Percentiles rank a stretch among this genome's conserved stretches.
These are phyloP conservation scores for Boletus sp. DNA, from an alignment of 768 basidiomycete genomes.

Conservation along the genomic window DNA sequence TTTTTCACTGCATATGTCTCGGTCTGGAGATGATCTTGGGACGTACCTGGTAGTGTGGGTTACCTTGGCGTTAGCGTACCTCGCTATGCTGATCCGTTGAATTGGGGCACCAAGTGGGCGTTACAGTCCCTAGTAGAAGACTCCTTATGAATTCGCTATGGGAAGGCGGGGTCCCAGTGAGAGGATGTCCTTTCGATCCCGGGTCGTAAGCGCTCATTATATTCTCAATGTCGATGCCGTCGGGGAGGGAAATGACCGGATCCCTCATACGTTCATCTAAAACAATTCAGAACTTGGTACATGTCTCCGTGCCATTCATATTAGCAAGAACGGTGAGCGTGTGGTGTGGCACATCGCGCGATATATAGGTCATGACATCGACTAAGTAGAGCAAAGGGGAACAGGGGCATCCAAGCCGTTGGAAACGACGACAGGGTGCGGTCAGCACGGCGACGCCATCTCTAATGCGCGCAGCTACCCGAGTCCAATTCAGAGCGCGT, in stretches of 20 bases:
- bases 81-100: background rate
- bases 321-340: background rate
- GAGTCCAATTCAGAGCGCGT: background rate
- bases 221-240: background rate
- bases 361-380: background rate
- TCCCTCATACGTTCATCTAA: background rate
- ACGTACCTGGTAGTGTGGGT: background rate
- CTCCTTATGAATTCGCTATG: background rate
- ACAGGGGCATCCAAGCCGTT: background rate
- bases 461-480: background rate
- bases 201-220: background rate
- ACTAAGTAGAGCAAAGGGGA: background rate
- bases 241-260: background rate
- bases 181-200: background rate
- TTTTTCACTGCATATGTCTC: background rate
- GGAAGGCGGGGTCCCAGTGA: background rate
- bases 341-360: background rate
- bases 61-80: background rate
- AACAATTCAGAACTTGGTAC: background rate
- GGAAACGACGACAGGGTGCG: background rate
- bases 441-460: background rate
- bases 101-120: background rate
- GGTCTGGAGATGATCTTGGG: background rate
- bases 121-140: background rate
- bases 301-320: background rate